Base-by-base conservation (phyloP, 108 stramenopile species). In the Skeletonema costatum region DNA sequence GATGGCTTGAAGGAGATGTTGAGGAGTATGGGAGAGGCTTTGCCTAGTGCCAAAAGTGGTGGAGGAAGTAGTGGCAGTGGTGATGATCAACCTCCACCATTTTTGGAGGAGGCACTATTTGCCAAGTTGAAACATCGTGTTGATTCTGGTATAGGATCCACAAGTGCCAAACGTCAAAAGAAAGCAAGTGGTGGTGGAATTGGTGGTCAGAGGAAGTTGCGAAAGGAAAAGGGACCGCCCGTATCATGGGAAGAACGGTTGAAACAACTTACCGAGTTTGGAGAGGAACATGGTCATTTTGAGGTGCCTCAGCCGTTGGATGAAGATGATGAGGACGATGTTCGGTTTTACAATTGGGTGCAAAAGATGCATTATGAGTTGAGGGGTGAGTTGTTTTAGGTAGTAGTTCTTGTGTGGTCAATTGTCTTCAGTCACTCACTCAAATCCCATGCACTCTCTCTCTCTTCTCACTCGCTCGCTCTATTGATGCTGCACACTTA, bases 161-260 rank as follows among this genome's bases (percentile, higher is more conserved):
- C 44, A 25, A 25, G 25, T 36, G 4, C 44, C 44, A 46, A 46
- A 46, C 11, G 44, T 46, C 44, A 46, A 14, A 46, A 46, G 14
- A 46, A 46, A 46, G 14, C 25, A 25, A 25, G 25, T 25, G 25
- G 25, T 25, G 25, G 25, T 25, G 25, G 25, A 25, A 25, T 25
- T 25, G 25, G 25, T 25, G 25, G 25, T 25, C 25, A 12, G 14
- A 46, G 11, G 44, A 46, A 46, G 14, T 6, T 46, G 3, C 7
- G 44, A 14, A 46, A 46, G 44, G 44, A 58, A 4, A 44, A 66
- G 65, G 64, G 66, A 32, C 50, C 60, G 33, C 14, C 38, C 2
- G 65, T 66, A 31, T 59, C 58, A 36, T 76, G 75, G 75, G 75
- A 76, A 12, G 66, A 76, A 44, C 66, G 75, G 32, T 68, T 61